Evolutionary conservation across 495 filamentous ascomycete species (phyloP).

Genomic region (Aspergillus bertholletiae): DNA sequence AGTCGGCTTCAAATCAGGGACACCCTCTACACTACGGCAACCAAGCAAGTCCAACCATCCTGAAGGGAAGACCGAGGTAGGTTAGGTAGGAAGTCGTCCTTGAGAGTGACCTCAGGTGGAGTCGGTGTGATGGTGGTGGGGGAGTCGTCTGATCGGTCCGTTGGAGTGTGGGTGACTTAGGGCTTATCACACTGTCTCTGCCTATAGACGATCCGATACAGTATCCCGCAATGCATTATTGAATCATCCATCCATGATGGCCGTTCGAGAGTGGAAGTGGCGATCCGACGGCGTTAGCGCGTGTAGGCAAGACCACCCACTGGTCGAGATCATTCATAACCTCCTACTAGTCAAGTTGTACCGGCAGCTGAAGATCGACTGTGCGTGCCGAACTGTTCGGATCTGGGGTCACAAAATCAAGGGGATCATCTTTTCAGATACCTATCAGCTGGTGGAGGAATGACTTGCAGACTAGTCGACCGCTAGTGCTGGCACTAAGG

Average conservation of each 20-base stretch:
- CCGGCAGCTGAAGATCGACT: slow-evolving; percentile 12
- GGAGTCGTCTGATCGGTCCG: slow-evolving; percentile 16
- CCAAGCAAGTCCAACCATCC: not conserved
- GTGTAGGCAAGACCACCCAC: not conserved
- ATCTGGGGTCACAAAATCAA: slow-evolving; percentile 5
- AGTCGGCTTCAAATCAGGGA: not conserved
- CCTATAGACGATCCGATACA: no score
- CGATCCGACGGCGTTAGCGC: not conserved
- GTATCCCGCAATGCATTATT: no score
- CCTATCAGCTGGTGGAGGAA: slow-evolving; percentile 2
- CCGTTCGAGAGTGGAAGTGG: not conserved
- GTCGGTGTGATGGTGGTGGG: slow-evolving; percentile 11
- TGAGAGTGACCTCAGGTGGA: not conserved
- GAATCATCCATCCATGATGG: no score
- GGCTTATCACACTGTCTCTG: slow-evolving; percentile 2
- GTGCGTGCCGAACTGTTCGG: slow-evolving; percentile 3
- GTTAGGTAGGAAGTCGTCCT: no score
- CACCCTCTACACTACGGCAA: not conserved
- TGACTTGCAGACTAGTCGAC: slow-evolving; percentile 6
- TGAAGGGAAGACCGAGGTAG: no score
- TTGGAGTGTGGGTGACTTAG: slow-evolving; percentile 3
- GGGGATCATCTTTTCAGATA: not conserved
- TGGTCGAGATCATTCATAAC: not conserved
- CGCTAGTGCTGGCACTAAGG: not conserved
- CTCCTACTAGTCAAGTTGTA: not conserved